Percentiles rank a stretch among this genome's conserved stretches.
These are phyloP conservation scores for Aspergillus costaricaensis DNA, from an alignment of 2,329 filamentous ascomycete species.

Conservation along the genomic window DNA sequence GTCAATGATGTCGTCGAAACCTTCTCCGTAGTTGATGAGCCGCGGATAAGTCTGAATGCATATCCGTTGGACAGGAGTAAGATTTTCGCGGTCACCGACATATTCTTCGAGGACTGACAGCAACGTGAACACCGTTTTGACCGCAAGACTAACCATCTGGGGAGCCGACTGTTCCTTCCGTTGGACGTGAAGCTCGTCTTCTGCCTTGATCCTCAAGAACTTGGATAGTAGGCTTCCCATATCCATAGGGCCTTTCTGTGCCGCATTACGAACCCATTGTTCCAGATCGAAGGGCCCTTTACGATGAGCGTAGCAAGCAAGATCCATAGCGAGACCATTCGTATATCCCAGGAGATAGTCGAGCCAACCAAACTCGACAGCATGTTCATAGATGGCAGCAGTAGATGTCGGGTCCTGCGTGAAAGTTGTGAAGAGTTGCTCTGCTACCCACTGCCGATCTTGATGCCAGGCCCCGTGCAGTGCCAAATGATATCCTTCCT, in stretches of 20 bases:
- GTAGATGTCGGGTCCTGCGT: slow-evolving; percentile 69
- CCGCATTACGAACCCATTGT: slow-evolving; percentile 74
- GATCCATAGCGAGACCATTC: slow-evolving; percentile 83
- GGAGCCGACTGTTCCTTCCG: slow-evolving; percentile 66
- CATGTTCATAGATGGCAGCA: slow-evolving; percentile 73
- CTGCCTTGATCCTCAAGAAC: slow-evolving; percentile 81
- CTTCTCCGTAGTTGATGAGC: slow-evolving; percentile 94
- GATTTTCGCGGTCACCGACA: slow-evolving; percentile 61
- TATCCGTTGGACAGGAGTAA: slow-evolving; percentile 78
- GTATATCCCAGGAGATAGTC: slow-evolving; percentile 75
- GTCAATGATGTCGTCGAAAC: slow-evolving; percentile 88
- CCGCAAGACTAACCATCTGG: slow-evolving; percentile 72
- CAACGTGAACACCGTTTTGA: slow-evolving; percentile 81
- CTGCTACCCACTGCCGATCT: slow-evolving; percentile 82
- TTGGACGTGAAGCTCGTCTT: slow-evolving; percentile 75
- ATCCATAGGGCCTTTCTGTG: slow-evolving; percentile 63
- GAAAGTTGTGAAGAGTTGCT: slow-evolving; percentile 76
- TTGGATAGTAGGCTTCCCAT: slow-evolving; percentile 73
- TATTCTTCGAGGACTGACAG: slow-evolving; percentile 77
- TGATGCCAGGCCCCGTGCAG: slow-evolving; percentile 90
- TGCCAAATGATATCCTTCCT: slow-evolving; percentile 80
- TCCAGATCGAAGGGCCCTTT: slow-evolving; percentile 77
- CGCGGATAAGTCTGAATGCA: slow-evolving; percentile 93
- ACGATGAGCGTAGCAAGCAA: slow-evolving; percentile 82
- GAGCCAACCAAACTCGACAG: slow-evolving; percentile 79